These are phyloP conservation scores for Hypoxylon fuscum DNA, from an alignment of 495 filamentous ascomycete genomes.

Conservation along the genomic window DNA sequence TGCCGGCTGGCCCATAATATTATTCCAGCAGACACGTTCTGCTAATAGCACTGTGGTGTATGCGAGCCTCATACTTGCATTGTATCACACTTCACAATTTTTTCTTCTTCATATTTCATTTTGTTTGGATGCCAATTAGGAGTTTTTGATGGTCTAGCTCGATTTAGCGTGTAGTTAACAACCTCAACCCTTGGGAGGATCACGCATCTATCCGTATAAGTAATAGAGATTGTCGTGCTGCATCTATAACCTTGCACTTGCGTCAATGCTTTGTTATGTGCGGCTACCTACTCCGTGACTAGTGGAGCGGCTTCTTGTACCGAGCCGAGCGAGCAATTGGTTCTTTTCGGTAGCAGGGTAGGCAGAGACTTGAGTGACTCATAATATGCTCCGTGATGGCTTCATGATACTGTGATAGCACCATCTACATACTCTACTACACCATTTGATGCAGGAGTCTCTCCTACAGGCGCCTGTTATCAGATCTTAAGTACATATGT, in stretches of 20 bases:
- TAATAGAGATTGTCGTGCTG: slow-evolving; percentile 30
- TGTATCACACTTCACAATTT: slow-evolving; percentile 19
- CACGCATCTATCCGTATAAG: slow-evolving; percentile 36
- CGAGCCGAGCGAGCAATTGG: slow-evolving; percentile 22
- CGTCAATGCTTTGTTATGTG: slow-evolving; percentile 46
- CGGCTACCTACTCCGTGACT: slow-evolving; percentile 18
- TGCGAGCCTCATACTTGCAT: slow-evolving; percentile 16
- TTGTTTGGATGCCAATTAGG: slow-evolving; percentile 12
- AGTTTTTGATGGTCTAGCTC: slow-evolving; percentile 10
- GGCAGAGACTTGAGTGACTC: slow-evolving; percentile 24
- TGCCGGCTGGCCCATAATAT: slow-evolving; percentile 21
- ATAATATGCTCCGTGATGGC: slow-evolving; percentile 27
- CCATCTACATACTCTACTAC: slow-evolving; percentile 3
- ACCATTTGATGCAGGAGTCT: not conserved
- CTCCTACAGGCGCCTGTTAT: not conserved
- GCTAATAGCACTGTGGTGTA: slow-evolving; percentile 9
- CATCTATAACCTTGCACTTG: slow-evolving; percentile 46
- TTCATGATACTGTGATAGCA: slow-evolving; percentile 25
- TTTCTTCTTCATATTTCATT: slow-evolving; percentile 12
- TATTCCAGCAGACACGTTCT: slow-evolving; percentile 6
- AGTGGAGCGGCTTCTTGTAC: slow-evolving; percentile 8
- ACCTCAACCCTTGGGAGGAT: slow-evolving; percentile 19
- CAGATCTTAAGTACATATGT: slow-evolving; percentile 2
- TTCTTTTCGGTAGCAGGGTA: not conserved
- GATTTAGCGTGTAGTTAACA: slow-evolving; percentile 11